Base-by-base conservation (phyloP, 352 stramenopile genomes). In the Pythium dissotocum region DNA sequence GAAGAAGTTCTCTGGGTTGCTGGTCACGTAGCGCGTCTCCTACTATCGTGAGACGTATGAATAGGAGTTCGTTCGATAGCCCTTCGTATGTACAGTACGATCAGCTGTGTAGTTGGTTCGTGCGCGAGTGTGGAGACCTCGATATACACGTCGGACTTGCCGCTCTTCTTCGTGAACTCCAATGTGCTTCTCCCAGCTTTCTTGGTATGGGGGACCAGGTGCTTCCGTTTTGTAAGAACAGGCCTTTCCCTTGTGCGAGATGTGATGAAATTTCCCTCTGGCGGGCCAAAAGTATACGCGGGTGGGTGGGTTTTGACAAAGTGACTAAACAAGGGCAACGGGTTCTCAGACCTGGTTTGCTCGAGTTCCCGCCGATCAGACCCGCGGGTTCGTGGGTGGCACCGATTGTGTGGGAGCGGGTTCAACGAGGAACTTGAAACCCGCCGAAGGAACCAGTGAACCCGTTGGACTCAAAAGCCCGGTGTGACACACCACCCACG, bases 241-340 rank as follows among this genome's bases (percentile, higher is more conserved):
- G 40, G 21, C 40, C 40, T 13, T 49, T 49, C 40, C 40, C 40
- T 49, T 49, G 40, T 49, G 13, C 40, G 40, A 24, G 14, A 18
- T 24, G 40, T 6, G 38, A 46, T 46, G 38, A 46, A 46, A 46
- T 46, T 49, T 49, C 40, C 40, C 40, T 49, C 40, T 49, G 40
- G 40, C 12, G 40, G 40, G 40, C 40, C 40, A 16, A n/a, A 3
- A 49, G 36, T 12, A 53, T 21, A 42, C 40, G 57, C 21, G 21
- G 40, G 57, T 63, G 60, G 60, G 60, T 66, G 60, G 60, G 60
- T 66, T 49, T 49, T 4, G 2, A 24, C 12, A 8, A 16, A n/a
- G 2, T 0, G 40, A 49, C 40, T 49, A 21, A 49, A 49, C 40
- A 8, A 24, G 16, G 40, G 4, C 40, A 49, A 49, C 40, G 40